Base-by-base conservation (phyloP, 202 grass and related monocot species). In the Zoysia matrella region DNA sequence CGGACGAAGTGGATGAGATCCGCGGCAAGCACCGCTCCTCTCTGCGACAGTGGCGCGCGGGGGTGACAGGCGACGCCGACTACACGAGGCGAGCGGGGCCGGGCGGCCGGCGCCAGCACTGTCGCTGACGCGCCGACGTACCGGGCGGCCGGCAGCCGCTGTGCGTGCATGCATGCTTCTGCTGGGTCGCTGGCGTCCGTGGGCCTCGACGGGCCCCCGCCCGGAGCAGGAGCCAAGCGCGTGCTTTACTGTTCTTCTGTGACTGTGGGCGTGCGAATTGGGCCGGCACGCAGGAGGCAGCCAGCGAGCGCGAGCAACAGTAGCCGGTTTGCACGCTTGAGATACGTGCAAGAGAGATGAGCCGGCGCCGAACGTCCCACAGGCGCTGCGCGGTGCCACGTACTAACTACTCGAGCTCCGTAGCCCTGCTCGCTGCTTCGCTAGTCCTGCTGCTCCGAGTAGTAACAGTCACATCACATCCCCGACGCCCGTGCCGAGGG, bases 91-190 rank as follows among this genome's bases (percentile, higher is more conserved):
- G 57, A 10, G 3, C 54, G 45, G 67, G 65, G 69, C 47, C 41
- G 86, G 45, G 22, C 22, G 22, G 22, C 22, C 22, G 22, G 22
- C 16, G 46, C 46, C 43, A 15, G 44, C 47, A 85, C 87, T 82
- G 87, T 82, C 54, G 73, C 83, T 89, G 77, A 81, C 64, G 87
- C 22, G 22, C 58, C 60, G 11, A 10, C 30, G 58, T 30, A 63
- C 16, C 58, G 60, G 11, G 45, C 77, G 22, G 22, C 22, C 65
- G 66, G 82, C 50, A 72, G 76, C 82, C 53, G 13, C 13, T 11
- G 60, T 4, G n/a, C 8, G 3, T 56, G 53, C 15, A 7, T 61
- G 16, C 57, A 10, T 10, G 7, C 18, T 2, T 3, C n/a, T 16
- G 57, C 72, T 22, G 41, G 8, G 50, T 62, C 60, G 3, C 16